Evolutionary conservation across 2,329 filamentous ascomycete species (phyloP), one percentile per base, ranked within the genome.

Genomic region (Fusarium tricinctum): DNA sequence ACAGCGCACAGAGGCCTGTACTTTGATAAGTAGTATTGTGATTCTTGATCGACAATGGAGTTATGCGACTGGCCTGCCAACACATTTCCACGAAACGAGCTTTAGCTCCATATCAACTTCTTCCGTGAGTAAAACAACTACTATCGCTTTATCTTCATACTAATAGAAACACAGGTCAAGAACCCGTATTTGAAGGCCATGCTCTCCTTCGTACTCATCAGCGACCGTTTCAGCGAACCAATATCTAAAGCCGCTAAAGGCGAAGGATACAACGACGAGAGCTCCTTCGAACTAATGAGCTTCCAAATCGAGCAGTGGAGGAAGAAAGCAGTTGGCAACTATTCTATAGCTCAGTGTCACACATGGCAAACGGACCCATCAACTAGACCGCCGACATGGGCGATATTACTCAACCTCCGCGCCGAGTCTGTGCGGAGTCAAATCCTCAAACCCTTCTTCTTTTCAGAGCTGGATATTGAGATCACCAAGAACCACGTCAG

Each of bases 221-320:
- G 65, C 22, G 64, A 68, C 4, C 53, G 53, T 2, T 68, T 68
- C 19, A 54, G 59, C 5, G 65, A 68, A 14, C 65, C 65, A 1
- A 60, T 68, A n/a, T 68, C 65, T 0, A 50, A 58, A 1, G 65
- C 64, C 0, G 52, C 65, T 0, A 65, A 55, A 43, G 65, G 65
- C 1, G 65, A 68, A 20, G 58, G 64, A 1, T 72, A 74, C 6
- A 64, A 69, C 0, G 73, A 77, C 10, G 65, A 75, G 5, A 75
- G 72, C 15, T 66, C 68, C 0, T 73, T 74, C n/a, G 75, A 77
- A 10, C 10, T 77, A 6, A 68, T 76, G 65, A 75, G 68, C 8
- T 76, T 77, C 10, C 75, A 76, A 20, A 68, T 77, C 6, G 71
- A 73, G 13, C 73, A 74, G 28, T 75, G 74, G 74, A 53, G 70